A percentile compares a stretch with the other conserved stretches of the same genome.
These are phyloP conservation scores for Didymella pinodella DNA, from an alignment of 2,329 filamentous ascomycete genomes.

Conservation along the genomic window DNA sequence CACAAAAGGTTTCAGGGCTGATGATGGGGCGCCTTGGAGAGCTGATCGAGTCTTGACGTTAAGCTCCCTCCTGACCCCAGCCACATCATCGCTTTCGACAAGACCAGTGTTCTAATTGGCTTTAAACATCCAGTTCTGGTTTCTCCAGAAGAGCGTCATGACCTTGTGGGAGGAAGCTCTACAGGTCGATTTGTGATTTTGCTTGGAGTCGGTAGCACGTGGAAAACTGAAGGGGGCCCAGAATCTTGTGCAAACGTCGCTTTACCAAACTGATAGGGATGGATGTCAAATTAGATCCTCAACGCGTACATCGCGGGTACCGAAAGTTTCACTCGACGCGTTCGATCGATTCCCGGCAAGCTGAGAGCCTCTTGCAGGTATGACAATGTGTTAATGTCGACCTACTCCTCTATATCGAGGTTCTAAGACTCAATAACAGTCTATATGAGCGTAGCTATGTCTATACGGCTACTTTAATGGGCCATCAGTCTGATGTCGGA, in stretches of 20 bases:
- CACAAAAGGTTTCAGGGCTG: too few species aligned
- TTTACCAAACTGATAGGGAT: background rate
- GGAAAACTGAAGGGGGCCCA: background rate
- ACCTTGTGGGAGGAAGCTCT: background rate
- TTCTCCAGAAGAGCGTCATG: background rate
- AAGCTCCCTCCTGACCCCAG: too few species aligned
- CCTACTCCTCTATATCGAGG: background rate
- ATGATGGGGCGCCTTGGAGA: too few species aligned
- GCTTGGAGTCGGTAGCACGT: background rate
- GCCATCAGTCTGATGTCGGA: background rate
- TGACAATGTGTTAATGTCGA: background rate
- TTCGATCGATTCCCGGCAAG: background rate
- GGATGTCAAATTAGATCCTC: background rate
- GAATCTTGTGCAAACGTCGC: background rate
- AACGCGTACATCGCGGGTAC: background rate
- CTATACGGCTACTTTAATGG: background rate
- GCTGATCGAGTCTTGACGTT: too few species aligned
- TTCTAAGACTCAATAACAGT: background rate
- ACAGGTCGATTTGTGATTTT: background rate
- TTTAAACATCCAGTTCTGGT: background rate
- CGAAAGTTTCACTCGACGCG: background rate
- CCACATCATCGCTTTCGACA: too few species aligned
- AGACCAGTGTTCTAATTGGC: background rate
- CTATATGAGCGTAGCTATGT: background rate
- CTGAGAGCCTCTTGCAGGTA: background rate